phyloP scores from a whole-genome alignment of 768 basidiomycete species.

The Rhodotorula paludigena region DNA sequence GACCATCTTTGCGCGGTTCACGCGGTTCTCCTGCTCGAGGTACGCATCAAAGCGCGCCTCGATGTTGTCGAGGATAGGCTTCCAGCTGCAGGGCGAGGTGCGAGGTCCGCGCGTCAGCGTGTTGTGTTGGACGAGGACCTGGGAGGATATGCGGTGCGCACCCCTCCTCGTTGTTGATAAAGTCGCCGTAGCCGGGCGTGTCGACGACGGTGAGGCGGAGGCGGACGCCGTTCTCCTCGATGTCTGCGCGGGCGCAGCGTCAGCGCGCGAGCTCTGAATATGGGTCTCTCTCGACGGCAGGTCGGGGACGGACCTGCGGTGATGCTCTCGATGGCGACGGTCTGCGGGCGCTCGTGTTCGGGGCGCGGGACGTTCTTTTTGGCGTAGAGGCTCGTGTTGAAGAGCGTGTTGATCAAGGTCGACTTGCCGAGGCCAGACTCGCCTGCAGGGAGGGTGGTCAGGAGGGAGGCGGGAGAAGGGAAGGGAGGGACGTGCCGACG shows the following conservation, averaged over 20 bases:
- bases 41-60: slow-evolving; percentile 97
- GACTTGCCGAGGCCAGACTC: slow-evolving; percentile 99
- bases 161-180: slow-evolving; percentile 99
- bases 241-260: slow-evolving; percentile 60
- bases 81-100: too few relatives aligned
- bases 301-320: slow-evolving; percentile 69
- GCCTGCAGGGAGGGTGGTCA: slow-evolving; percentile 52
- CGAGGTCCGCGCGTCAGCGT: too few relatives aligned
- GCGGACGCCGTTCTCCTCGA: slow-evolving; percentile 96
- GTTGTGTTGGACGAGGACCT: not conserved
- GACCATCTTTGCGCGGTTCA: slow-evolving; percentile 84
- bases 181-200: slow-evolving; percentile 98
- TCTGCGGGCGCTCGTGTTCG: slow-evolving; percentile 78
- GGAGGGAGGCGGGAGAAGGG: slow-evolving; percentile 1
- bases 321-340: slow-evolving; percentile 96
- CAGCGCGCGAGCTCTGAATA: too few relatives aligned
- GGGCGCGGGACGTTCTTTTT: slow-evolving; percentile 79
- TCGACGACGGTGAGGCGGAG: slow-evolving; percentile 98
- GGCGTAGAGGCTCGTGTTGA: slow-evolving; percentile 92
- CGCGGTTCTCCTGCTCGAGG: slow-evolving; percentile 96
- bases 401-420: slow-evolving; percentile 95
- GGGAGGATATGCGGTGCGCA: slow-evolving; percentile 50
- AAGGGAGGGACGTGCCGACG: slow-evolving; percentile 66
- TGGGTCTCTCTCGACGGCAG: not conserved
- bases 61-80: slow-evolving; percentile 95